Conservation (phyloP, 257 asterid species). For the Cordia subcordata region DNA sequence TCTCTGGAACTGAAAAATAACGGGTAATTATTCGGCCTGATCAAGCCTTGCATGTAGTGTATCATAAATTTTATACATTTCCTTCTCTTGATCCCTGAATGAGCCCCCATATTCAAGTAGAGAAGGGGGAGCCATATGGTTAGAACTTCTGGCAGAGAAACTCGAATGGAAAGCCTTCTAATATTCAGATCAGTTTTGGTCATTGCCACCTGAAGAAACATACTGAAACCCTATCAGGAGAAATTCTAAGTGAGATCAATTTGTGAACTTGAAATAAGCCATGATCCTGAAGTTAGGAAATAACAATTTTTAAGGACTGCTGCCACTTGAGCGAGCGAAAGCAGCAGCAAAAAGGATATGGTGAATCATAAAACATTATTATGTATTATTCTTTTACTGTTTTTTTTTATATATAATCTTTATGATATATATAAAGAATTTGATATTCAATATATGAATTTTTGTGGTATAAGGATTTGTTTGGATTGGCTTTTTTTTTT, state of each 20-base stretch:
- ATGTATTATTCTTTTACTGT: no score
- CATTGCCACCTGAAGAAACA: neutral
- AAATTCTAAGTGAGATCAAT: no score
- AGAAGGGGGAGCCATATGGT: neutral
- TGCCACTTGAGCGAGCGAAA: no score
- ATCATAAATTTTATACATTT: neutral
- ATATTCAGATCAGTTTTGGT: neutral
- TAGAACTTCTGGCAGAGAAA: neutral
- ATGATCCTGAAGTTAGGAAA: no score
- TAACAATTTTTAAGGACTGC: no score
- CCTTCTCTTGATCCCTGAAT: neutral
- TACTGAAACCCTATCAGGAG: neutral
- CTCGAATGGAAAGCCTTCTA: neutral
- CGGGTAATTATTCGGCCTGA: neutral
- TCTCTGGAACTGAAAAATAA: neutral
- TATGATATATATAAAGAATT: no score
- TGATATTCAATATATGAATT: no score
- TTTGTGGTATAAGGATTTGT: no score
- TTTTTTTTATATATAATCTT: no score
- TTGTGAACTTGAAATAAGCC: neutral
- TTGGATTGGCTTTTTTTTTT: no score
- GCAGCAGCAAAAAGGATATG: no score
- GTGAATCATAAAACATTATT: no score
- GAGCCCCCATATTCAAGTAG: neutral
- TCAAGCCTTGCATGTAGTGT: neutral